Conservation (phyloP, 805 yeast genomes). For the Vanderwaltozyma tropicalis region DNA sequence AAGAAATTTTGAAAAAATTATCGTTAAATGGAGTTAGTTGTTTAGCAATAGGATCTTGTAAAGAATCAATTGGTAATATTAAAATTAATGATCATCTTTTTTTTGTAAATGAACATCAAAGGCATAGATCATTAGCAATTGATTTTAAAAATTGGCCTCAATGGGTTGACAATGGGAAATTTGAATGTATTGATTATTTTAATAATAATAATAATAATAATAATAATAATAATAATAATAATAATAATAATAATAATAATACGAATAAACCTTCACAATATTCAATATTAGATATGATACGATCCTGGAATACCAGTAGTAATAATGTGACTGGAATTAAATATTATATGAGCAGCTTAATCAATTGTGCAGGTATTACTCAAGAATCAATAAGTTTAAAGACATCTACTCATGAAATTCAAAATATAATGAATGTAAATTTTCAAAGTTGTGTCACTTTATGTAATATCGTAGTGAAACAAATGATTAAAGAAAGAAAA, state of each 20-base stretch:
- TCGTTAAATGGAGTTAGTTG: constrained; percentile 20
- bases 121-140: constrained; percentile 20
- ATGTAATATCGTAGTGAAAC: constrained; percentile 13
- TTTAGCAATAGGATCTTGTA: constrained; percentile 18
- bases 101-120: constrained; percentile 8
- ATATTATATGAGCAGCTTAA: background rate
- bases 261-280: background rate
- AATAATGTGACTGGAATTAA: background rate
- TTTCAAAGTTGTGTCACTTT: constrained; percentile 19
- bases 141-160: constrained; percentile 24
- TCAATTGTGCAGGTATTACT: constrained; percentile 27
- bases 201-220: background rate
- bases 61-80: constrained; percentile 5
- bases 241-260: too few species aligned
- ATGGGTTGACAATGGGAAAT: constrained; percentile 10
- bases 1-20: constrained; percentile 23
- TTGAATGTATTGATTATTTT: constrained; percentile 10
- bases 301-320: constrained; percentile 4
- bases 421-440: constrained; percentile 20
- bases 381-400: constrained; percentile 18
- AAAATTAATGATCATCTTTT: constrained; percentile 5
- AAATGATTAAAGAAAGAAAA: constrained; percentile 13
- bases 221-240: background rate
- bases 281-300: constrained; percentile 6
- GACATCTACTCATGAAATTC: constrained; percentile 9